A percentile compares a stretch with the other conserved stretches of the same genome.
Evolutionary conservation across 73 alveolate species (phyloP).

Genomic region (Tetrahymena borealis): DNA sequence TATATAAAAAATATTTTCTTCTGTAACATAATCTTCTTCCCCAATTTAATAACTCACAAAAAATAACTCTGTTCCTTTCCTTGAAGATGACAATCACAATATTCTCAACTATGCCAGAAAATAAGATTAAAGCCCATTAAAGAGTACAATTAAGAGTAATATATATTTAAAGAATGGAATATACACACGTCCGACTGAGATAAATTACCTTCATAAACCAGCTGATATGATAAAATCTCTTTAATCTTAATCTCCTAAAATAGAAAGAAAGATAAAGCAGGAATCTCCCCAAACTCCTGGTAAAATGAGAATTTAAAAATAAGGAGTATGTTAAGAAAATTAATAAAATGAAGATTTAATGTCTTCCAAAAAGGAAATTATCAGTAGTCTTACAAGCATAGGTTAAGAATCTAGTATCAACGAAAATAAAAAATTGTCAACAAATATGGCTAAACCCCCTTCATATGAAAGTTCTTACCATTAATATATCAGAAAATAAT

Average conservation of each 20-base stretch:
- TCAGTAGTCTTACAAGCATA: no score
- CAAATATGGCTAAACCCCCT: background rate
- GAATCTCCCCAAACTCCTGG: background rate
- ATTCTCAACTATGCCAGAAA: background rate
- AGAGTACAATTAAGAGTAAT: background rate
- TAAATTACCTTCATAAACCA: background rate
- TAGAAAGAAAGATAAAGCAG: background rate
- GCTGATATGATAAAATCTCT: background rate
- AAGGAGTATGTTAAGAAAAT: background rate
- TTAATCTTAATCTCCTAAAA: background rate
- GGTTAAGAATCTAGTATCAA: no score
- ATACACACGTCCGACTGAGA: background rate
- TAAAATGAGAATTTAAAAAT: background rate
- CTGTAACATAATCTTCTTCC: background rate
- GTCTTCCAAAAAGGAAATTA: background rate
- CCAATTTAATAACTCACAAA: background rate
- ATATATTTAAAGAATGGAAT: background rate
- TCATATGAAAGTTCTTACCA: background rate
- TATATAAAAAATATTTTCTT: background rate
- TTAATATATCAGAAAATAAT: background rate
- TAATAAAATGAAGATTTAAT: background rate
- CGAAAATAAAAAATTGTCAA: background rate
- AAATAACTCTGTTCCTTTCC: background rate
- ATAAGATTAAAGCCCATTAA: background rate
- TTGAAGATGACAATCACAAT: background rate